Evolutionary conservation across 2,329 filamentous ascomycete species (phyloP).

Genomic region (Venturiaceae sp.): DNA sequence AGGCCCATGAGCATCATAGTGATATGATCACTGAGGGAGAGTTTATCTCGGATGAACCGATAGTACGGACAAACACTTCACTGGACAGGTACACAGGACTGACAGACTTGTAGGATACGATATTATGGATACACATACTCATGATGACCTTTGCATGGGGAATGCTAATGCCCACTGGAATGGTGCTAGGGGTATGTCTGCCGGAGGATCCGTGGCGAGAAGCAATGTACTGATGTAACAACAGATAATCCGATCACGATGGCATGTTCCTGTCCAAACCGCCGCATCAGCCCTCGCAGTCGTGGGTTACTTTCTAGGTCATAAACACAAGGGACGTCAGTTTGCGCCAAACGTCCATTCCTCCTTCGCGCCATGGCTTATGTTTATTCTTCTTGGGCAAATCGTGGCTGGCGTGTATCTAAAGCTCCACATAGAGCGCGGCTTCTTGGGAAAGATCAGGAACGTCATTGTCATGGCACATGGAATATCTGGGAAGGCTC

Average conservation of each 20-base stretch:
- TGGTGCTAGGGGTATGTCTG: slow-evolving; percentile 76
- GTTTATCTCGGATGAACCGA: slow-evolving; percentile 24
- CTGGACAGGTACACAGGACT: slow-evolving; percentile 11
- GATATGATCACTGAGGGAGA: slow-evolving; percentile 28
- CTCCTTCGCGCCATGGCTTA: slow-evolving; percentile 68
- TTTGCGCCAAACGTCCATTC: slow-evolving; percentile 77
- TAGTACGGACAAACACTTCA: slow-evolving; percentile 15
- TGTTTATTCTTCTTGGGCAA: slow-evolving; percentile 69
- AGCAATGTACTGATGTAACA: slow-evolving; percentile 8
- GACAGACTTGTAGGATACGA: slow-evolving; percentile 49
- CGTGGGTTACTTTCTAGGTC: slow-evolving; percentile 82
- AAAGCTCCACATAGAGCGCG: slow-evolving; percentile 78
- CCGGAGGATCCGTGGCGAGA: slow-evolving; percentile 8
- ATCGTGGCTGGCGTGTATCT: slow-evolving; percentile 77
- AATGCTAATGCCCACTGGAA: slow-evolving; percentile 84
- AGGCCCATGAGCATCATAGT: slow-evolving; percentile 28
- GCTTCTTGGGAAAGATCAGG: slow-evolving; percentile 70
- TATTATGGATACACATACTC: slow-evolving; percentile 89
- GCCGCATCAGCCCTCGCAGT: slow-evolving; percentile 66
- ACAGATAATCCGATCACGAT: slow-evolving; percentile 78
- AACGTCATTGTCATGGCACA: slow-evolving; percentile 63
- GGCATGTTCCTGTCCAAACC: slow-evolving; percentile 86
- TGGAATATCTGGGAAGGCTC: slow-evolving; percentile 72
- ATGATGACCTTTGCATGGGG: slow-evolving; percentile 82
- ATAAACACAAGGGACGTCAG: slow-evolving; percentile 79